Percentiles rank a stretch among this genome's conserved stretches.
Conservation (phyloP, 192 early-diverging fungal species). For the Oehlia diaphana region DNA sequence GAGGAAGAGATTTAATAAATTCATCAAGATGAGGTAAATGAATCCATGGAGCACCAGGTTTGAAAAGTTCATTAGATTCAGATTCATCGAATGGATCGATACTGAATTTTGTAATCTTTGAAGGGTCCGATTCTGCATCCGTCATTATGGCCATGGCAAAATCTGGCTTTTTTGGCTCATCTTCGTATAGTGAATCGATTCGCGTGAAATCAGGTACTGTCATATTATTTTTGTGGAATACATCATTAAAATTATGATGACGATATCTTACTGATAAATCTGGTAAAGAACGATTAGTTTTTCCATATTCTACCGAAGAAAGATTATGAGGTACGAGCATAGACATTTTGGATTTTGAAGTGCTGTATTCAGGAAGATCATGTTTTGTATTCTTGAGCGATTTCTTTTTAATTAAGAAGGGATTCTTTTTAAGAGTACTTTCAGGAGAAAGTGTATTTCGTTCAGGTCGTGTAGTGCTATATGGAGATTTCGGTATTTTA, state of each 20-base stretch:
- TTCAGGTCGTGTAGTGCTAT: not conserved
- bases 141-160: not conserved
- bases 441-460: not conserved
- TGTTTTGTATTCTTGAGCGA: not conserved
- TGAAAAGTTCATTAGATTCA: constrained; percentile 25
- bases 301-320: constrained; percentile 5
- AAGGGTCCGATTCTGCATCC: not conserved
- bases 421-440: not conserved
- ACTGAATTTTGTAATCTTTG: constrained; percentile 25
- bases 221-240: constrained; percentile 12
- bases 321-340: constrained; percentile 21
- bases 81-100: constrained; percentile 27
- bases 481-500: not conserved
- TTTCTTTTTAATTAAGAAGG: not conserved
- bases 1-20: constrained; percentile 21
- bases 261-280: constrained; percentile 3
- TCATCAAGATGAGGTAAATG: constrained; percentile 21
- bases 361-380: constrained; percentile 17
- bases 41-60: constrained; percentile 30
- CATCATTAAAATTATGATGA: constrained; percentile 10
- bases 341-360: constrained; percentile 17
- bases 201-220: constrained; percentile 12
- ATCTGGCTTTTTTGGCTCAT: not conserved
- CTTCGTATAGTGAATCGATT: not conserved
- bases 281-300: constrained; percentile 9